Evolutionary conservation across 108 stramenopile genomes (phyloP).

Genomic region (Craspedostauros australis): DNA sequence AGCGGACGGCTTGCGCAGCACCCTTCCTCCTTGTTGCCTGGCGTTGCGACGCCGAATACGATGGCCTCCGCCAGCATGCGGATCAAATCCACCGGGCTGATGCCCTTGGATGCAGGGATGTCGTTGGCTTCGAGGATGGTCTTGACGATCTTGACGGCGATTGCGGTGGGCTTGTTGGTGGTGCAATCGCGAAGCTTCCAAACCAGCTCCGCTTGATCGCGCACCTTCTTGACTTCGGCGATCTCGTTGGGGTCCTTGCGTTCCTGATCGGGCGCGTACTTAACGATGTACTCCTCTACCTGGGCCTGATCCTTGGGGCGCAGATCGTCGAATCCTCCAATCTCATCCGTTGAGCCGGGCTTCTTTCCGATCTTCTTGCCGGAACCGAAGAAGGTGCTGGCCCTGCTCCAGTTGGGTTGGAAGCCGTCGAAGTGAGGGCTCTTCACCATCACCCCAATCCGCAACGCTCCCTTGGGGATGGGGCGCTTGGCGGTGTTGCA

Average conservation of each 20-base stretch:
- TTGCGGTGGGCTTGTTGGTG: not conserved
- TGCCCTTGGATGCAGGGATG: not conserved
- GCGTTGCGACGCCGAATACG: not conserved
- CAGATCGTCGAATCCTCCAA: not conserved
- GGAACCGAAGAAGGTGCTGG: not conserved
- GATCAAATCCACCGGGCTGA: not conserved
- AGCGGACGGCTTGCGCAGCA: not conserved
- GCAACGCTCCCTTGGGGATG: not conserved
- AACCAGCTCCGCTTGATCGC: not conserved
- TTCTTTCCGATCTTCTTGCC: not conserved
- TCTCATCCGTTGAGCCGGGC: not conserved
- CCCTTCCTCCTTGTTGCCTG: not conserved
- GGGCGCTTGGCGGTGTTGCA: not conserved
- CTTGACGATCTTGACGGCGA: conserved; percentile 7
- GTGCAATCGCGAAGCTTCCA: conserved; percentile 1
- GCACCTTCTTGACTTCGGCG: not conserved
- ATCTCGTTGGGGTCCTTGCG: not conserved
- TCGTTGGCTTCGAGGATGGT: not conserved
- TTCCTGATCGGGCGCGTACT: not conserved
- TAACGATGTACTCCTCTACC: conserved; percentile 1
- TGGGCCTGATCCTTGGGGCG: not conserved
- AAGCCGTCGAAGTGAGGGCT: conserved; percentile 4
- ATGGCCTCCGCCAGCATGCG: not conserved
- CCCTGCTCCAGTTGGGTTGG: conserved; percentile 2
- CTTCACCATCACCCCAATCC: conserved; percentile 1